Evolutionary conservation across 352 stramenopile species (phyloP).

Genomic region (Phytophthora ohioensis): DNA sequence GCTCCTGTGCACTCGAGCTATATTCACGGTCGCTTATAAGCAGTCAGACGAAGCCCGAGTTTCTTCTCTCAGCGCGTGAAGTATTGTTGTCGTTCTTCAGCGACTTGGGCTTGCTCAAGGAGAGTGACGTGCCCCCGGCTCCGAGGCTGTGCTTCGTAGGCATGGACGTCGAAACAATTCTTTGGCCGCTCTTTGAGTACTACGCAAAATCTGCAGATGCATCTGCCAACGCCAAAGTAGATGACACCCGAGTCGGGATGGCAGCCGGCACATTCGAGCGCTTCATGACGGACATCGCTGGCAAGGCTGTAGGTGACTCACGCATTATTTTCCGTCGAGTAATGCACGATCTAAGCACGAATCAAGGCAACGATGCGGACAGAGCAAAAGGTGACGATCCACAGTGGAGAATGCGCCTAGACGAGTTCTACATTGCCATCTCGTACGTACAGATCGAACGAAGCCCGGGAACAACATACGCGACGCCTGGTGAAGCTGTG

Average conservation of each 20-base stretch:
- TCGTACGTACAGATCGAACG: conserved; percentile 62
- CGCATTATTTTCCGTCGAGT: conserved; percentile 60
- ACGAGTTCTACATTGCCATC: conserved; percentile 81
- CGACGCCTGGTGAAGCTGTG: conserved; percentile 65
- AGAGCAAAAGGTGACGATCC: conserved; percentile 22
- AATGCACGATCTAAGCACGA: conserved; percentile 41
- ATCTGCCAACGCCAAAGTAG: conserved; percentile 1
- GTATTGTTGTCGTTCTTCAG: conserved; percentile 75
- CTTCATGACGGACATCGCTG: conserved; percentile 79
- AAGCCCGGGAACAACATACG: conserved; percentile 41
- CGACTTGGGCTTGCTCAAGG: conserved; percentile 59
- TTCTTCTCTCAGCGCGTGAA: conserved; percentile 67
- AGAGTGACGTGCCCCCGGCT: conserved; percentile 52
- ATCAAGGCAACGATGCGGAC: conserved; percentile 1
- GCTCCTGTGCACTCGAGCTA: conserved; percentile 67
- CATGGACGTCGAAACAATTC: conserved; percentile 68
- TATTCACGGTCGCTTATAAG: conserved; percentile 43
- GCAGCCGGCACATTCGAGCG: conserved; percentile 54
- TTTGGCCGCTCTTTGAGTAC: conserved; percentile 88
- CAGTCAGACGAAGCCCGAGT: conserved; percentile 26
- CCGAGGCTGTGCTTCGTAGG: conserved; percentile 70
- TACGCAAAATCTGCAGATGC: conserved; percentile 48
- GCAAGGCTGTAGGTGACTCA: conserved; percentile 31
- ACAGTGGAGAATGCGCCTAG: conserved; percentile 55
- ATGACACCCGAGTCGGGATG: conserved; percentile 59